A percentile compares a stretch with the other conserved stretches of the same genome.
phyloP scores from a whole-genome alignment of 768 basidiomycete species.

The Asterophora parasitica region DNA sequence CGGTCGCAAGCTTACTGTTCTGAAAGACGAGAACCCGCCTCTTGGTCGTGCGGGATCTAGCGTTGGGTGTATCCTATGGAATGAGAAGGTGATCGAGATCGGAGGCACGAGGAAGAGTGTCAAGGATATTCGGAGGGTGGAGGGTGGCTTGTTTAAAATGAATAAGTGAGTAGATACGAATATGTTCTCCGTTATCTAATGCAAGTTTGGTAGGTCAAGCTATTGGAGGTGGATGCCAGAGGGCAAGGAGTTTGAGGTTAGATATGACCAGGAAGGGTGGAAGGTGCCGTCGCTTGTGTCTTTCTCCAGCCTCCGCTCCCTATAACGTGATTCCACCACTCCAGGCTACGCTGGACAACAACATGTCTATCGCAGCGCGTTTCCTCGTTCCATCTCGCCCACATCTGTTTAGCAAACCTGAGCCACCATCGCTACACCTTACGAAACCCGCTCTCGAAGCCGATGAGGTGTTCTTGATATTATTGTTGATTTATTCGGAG shows the following conservation, averaged over 20 bases:
- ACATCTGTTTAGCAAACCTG: constrained; percentile 40
- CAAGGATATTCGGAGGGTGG: constrained; percentile 35
- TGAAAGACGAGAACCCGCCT: constrained; percentile 44
- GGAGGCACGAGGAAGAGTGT: constrained; percentile 35
- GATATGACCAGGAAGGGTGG: constrained; percentile 43
- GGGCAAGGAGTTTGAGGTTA: constrained; percentile 40
- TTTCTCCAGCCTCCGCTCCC: too few species aligned
- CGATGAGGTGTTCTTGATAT: constrained; percentile 35
- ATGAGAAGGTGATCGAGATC: constrained; percentile 43
- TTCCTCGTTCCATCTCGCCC: constrained; percentile 45
- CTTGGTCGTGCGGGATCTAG: constrained; percentile 23
- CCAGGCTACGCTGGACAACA: constrained; percentile 21
- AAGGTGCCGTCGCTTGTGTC: constrained; percentile 19
- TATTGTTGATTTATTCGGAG: constrained; percentile 32
- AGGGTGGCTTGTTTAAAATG: constrained; percentile 32
- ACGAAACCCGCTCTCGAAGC: constrained; percentile 34
- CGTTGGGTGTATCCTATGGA: constrained; percentile 50
- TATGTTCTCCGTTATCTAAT: neutral
- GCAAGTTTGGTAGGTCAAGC: constrained; percentile 24
- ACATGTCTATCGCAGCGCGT: constrained; percentile 30
- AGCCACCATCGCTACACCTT: constrained; percentile 35
- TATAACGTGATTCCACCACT: too few species aligned
- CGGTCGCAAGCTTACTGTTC: constrained; percentile 38
- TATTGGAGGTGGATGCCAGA: constrained; percentile 43
- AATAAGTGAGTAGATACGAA: constrained; percentile 19